Percentiles rank a stretch among this genome's conserved stretches.
phyloP scores from a whole-genome alignment of 805 yeast species.

The Millerozyma acaciae region DNA sequence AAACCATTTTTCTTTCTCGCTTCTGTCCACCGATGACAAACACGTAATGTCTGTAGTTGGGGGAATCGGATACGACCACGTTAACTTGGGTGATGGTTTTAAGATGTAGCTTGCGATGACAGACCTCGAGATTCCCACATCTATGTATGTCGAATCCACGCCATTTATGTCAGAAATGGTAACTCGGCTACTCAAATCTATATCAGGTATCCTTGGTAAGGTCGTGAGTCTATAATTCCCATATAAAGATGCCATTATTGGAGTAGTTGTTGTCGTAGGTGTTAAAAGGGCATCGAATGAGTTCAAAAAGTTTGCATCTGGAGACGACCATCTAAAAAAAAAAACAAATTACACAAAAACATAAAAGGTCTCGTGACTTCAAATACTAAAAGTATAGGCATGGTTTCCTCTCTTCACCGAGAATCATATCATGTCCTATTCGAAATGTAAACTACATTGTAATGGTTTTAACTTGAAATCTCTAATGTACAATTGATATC shows the following conservation, averaged over 20 bases:
- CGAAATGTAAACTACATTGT: no score
- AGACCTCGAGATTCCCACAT: constrained; percentile 53
- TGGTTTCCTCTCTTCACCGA: no score
- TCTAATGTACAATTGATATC: no score
- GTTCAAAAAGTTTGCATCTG: no score
- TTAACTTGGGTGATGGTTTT: constrained; percentile 54
- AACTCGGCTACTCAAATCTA: constrained; percentile 20
- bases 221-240: constrained; percentile 31
- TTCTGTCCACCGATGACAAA: constrained; percentile 26
- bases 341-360: no score
- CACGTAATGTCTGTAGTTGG: constrained; percentile 44
- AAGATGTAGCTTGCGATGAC: constrained; percentile 48
- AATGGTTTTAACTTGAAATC: no score
- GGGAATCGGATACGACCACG: constrained; percentile 52
- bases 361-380: no score
- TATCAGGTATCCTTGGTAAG: constrained; percentile 31
- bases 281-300: no score
- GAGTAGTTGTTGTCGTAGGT: no score
- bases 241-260: constrained; percentile 17
- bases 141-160: constrained; percentile 33
- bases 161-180: constrained; percentile 17
- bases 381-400: no score
- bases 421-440: no score
- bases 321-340: no score
- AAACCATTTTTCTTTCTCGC: constrained; percentile 18